Evolutionary conservation across 768 basidiomycete species (phyloP).

Genomic region (Pleurotus pulmonarius): DNA sequence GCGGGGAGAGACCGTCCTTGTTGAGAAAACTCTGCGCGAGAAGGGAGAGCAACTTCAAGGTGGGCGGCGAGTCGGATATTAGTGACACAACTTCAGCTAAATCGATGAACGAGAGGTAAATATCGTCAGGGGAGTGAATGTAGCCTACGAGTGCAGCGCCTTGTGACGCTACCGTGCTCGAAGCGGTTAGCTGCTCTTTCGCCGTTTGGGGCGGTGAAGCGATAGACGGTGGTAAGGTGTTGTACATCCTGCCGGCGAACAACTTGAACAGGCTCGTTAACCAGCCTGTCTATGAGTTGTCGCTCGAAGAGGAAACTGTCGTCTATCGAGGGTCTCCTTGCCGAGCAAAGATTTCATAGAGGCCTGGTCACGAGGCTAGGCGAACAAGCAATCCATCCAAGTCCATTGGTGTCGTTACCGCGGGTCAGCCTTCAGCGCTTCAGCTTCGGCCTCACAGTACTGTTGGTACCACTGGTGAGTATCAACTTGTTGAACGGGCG

Average conservation of each 20-base stretch:
- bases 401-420: no score
- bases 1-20: slow-evolving; percentile 16
- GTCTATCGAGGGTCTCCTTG: no score
- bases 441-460: no score
- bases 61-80: slow-evolving; percentile 58
- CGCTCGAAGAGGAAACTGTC: no score
- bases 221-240: slow-evolving; percentile 18
- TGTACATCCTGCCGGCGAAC: background rate
- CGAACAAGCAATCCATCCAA: no score
- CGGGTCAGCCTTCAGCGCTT: no score
- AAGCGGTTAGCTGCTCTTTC: background rate
- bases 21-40: slow-evolving; percentile 66
- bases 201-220: slow-evolving; percentile 11
- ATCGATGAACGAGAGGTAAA: slow-evolving; percentile 85
- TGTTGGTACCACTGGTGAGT: no score
- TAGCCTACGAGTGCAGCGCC: slow-evolving; percentile 41
- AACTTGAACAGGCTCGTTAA: no score
- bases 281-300: no score
- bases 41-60: slow-evolving; percentile 67
- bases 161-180: background rate
- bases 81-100: slow-evolving; percentile 70
- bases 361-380: no score
- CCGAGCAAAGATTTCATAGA: no score
- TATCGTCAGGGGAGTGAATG: slow-evolving; percentile 75
- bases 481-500: no score